Conservation (phyloP, 2,329 filamentous ascomycete species). For the Cladosporium velox region DNA sequence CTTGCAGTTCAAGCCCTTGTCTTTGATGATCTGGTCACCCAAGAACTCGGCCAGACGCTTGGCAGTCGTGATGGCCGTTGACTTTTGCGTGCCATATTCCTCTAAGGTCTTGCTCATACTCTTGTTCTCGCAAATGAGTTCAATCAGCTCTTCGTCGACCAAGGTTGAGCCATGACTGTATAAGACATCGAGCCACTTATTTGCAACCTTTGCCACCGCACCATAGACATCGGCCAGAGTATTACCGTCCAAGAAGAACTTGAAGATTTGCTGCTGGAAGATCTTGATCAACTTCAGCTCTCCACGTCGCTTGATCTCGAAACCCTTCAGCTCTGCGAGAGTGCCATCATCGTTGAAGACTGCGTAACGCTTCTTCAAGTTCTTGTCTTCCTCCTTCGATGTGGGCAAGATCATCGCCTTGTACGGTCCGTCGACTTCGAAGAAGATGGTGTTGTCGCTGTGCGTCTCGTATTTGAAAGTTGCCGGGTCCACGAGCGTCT, state of each 20-base stretch:
- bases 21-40: slow-evolving; percentile 98
- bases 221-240: slow-evolving; percentile 87
- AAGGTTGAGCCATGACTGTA: slow-evolving; percentile 85
- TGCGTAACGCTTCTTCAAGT: slow-evolving; percentile 97
- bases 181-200: slow-evolving; percentile 94
- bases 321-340: slow-evolving; percentile 92
- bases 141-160: slow-evolving; percentile 94
- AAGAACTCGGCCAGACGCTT: slow-evolving; percentile 93
- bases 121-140: slow-evolving; percentile 99
- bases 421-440: slow-evolving; percentile 97
- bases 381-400: slow-evolving; percentile 98
- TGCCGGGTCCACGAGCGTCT: slow-evolving; percentile 76
- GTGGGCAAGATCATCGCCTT: slow-evolving; percentile 96
- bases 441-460: slow-evolving; percentile 99
- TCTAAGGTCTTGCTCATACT: slow-evolving; percentile 97
- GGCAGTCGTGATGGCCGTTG: slow-evolving; percentile 98
- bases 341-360: slow-evolving; percentile 98
- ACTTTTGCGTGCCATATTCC: slow-evolving; percentile 94
- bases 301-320: slow-evolving; percentile 95
- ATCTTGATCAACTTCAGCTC: slow-evolving; percentile 99
- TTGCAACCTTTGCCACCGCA: slow-evolving; percentile 90
- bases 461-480: slow-evolving; percentile 93
- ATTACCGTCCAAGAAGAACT: slow-evolving; percentile 92
- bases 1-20: slow-evolving; percentile 98
- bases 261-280: slow-evolving; percentile 99